A percentile compares a stretch with the other conserved stretches of the same genome.
Conservation (phyloP, 2,329 filamentous ascomycete species). For the Ceratocystis ficicola region DNA sequence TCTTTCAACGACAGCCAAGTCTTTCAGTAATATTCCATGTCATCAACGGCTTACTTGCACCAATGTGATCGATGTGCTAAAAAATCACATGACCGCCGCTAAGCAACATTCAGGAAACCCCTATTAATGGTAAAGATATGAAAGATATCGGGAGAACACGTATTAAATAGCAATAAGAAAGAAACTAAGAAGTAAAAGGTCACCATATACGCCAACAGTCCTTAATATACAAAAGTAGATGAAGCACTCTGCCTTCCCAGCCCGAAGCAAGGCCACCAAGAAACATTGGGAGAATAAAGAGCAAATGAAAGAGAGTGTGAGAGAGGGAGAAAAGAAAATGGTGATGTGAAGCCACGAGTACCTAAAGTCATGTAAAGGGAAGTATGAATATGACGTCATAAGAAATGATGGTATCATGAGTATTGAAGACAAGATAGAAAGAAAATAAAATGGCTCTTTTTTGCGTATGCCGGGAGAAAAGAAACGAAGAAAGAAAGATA, state of each 20-base stretch:
- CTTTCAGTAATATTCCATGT: too few relatives aligned
- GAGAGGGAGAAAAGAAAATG: not conserved
- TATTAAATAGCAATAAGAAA: conserved; percentile 5
- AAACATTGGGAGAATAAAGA: not conserved
- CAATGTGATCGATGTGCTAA: too few relatives aligned
- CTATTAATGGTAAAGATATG: not conserved
- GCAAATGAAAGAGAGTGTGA: not conserved
- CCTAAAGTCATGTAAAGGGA: conserved; percentile 1
- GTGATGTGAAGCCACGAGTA: not conserved
- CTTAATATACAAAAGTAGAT: conserved; percentile 12
- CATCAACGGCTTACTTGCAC: too few relatives aligned
- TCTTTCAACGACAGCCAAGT: too few relatives aligned
- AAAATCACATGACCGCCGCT: too few relatives aligned
- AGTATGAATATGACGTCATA: conserved; percentile 14
- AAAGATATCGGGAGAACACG: not conserved
- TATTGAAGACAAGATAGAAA: conserved; percentile 5
- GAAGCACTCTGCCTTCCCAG: not conserved
- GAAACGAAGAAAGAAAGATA: not conserved
- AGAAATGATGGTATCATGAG: conserved; percentile 18
- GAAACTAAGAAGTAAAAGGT: conserved; percentile 1
- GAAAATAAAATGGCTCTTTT: conserved; percentile 2
- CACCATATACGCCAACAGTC: conserved; percentile 2
- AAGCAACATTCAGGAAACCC: not conserved
- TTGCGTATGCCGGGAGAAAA: not conserved
- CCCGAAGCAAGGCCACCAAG: not conserved